Evolutionary conservation across 805 yeast genomes (phyloP).

Genomic region (Scheffersomyces ergatensis): DNA sequence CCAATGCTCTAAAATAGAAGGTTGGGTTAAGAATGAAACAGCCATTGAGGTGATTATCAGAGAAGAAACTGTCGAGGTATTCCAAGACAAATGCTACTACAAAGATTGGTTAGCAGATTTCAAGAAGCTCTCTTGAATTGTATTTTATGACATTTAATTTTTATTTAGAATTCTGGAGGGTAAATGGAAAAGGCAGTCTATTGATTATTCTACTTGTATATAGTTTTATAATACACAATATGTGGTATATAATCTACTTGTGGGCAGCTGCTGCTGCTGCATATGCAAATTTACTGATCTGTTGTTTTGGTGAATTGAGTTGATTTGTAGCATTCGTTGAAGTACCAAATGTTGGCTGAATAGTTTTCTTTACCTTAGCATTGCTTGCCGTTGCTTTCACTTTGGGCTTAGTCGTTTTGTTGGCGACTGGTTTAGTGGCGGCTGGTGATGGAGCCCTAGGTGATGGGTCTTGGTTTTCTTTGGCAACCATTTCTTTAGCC

Average conservation of each 20-base stretch:
- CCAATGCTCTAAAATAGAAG: conserved; percentile 26
- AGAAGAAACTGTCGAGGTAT: conserved; percentile 28
- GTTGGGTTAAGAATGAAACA: conserved; percentile 36
- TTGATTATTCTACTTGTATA: not conserved
- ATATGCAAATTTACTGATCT: conserved; percentile 35
- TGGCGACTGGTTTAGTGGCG: not conserved
- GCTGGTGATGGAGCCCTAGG: conserved; percentile 1
- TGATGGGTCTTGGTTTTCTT: conserved; percentile 15
- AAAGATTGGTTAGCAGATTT: conserved; percentile 34
- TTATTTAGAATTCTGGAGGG: no score
- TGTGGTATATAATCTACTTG: conserved; percentile 10
- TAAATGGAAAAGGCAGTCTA: no score
- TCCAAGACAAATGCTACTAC: conserved; percentile 36
- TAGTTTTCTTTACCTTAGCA: not conserved
- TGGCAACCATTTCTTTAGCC: conserved; percentile 53
- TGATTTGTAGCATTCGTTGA: conserved; percentile 1
- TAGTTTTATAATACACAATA: not conserved
- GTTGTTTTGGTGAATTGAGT: conserved; percentile 2
- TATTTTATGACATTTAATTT: no score
- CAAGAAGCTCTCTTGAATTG: no score
- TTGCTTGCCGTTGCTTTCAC: conserved; percentile 1
- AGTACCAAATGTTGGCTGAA: conserved; percentile 1
- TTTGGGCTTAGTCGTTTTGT: conserved; percentile 4
- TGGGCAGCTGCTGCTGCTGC: conserved; percentile 49
- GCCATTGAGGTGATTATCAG: conserved; percentile 31